Evolutionary conservation across 108 stramenopile species (phyloP).

Genomic region (Stephanodiscus triporus): DNA sequence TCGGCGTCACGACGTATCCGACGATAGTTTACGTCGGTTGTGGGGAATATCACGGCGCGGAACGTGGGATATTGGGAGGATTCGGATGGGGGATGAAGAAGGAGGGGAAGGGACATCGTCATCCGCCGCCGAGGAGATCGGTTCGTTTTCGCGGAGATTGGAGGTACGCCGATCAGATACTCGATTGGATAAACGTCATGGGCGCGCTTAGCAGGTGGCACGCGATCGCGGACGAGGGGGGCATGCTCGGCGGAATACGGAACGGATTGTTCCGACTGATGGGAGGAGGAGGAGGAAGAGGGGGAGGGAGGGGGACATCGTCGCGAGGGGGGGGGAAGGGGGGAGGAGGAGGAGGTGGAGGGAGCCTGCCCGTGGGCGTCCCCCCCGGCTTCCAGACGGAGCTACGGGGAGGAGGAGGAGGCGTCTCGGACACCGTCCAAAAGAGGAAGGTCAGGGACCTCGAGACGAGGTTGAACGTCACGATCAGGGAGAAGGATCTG

Average conservation of each 20-base stretch:
- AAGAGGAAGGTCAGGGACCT: slow-evolving; percentile 26
- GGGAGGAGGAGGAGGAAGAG: slow-evolving; percentile 7
- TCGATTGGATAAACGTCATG: slow-evolving; percentile 86
- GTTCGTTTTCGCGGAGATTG: slow-evolving; percentile 80
- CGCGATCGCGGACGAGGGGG: slow-evolving; percentile 55
- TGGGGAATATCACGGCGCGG: slow-evolving; percentile 68
- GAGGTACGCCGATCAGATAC: slow-evolving; percentile 68
- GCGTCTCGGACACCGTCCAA: neutral
- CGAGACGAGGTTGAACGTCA: slow-evolving; percentile 47
- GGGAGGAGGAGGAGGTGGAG: slow-evolving; percentile 12
- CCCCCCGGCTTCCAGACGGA: slow-evolving; percentile 41
- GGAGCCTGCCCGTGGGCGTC: slow-evolving; percentile 52
- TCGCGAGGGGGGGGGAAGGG: neutral
- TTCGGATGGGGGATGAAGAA: slow-evolving; percentile 55
- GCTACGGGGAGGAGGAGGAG: slow-evolving; percentile 26
- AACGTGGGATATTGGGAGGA: slow-evolving; percentile 41
- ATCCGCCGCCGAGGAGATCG: slow-evolving; percentile 56
- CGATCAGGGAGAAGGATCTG: slow-evolving; percentile 37
- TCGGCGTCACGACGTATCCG: slow-evolving; percentile 65
- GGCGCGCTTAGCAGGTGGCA: slow-evolving; percentile 75
- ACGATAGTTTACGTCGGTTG: slow-evolving; percentile 78
- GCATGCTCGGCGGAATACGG: slow-evolving; percentile 46
- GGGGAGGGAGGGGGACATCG: neutral
- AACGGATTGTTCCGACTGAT: slow-evolving; percentile 54
- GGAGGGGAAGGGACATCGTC: slow-evolving; percentile 50